These are phyloP conservation scores for Coccomyxa sp. DNA, from an alignment of 139 green algal species.

Conservation along the genomic window DNA sequence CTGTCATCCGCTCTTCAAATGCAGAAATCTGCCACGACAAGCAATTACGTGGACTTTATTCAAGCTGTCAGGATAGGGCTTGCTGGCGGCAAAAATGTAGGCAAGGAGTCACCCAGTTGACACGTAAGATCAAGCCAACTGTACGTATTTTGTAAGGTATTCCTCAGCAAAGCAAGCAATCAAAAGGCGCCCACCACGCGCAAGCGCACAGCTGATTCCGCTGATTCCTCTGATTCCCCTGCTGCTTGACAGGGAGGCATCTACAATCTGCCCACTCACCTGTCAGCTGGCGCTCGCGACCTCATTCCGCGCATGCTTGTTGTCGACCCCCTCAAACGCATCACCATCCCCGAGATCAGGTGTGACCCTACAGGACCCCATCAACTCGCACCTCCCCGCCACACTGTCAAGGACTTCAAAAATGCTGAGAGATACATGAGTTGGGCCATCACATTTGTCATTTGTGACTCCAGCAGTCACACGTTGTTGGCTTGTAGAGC, in stretches of 20 bases:
- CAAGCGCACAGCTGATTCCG: too few relatives aligned
- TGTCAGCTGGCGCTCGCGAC: conserved; percentile 88
- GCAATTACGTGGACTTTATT: background rate
- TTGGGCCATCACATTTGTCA: background rate
- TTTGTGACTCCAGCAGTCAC: too few relatives aligned
- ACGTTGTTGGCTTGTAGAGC: too few relatives aligned
- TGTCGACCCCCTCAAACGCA: conserved; percentile 97
- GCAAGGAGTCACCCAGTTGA: too few relatives aligned
- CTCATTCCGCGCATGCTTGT: conserved; percentile 98
- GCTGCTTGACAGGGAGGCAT: conserved; percentile 53
- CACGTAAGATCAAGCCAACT: too few relatives aligned
- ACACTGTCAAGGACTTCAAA: background rate
- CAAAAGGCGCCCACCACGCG: too few relatives aligned
- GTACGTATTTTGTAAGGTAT: too few relatives aligned
- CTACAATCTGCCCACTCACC: conserved; percentile 93
- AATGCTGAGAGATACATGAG: background rate
- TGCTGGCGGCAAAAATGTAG: too few relatives aligned
- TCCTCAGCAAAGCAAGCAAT: too few relatives aligned
- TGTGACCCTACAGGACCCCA: background rate
- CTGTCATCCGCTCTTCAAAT: background rate
- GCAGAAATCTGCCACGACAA: background rate
- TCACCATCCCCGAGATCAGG: conserved; percentile 97
- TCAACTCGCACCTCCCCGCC: background rate
- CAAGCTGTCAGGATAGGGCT: too few relatives aligned
- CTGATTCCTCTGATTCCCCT: too few relatives aligned